Percentiles rank a stretch among this genome's conserved stretches.
Evolutionary conservation across 495 filamentous ascomycete species (phyloP).

Genomic region (Annulohypoxylon moriforme): DNA sequence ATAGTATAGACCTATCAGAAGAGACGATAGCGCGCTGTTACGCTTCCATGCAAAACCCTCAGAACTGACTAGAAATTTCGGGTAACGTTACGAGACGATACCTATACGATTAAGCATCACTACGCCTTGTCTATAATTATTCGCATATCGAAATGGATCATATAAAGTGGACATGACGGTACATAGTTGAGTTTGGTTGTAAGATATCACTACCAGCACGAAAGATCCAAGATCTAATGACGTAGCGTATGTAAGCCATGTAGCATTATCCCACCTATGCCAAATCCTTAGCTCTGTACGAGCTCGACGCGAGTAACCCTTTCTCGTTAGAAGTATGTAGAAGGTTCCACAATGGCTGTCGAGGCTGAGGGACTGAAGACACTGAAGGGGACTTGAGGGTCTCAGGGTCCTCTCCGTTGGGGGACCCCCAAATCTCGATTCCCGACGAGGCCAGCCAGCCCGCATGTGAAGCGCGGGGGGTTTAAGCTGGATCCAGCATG

Average conservation of each 20-base stretch:
- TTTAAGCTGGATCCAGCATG: constrained; percentile 20
- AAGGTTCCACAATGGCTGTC: constrained; percentile 18
- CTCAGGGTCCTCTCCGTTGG: not conserved
- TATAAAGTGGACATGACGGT: constrained; percentile 10
- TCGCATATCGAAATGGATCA: constrained; percentile 27
- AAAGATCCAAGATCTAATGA: constrained; percentile 41
- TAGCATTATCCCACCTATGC: constrained; percentile 32
- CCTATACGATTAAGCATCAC: constrained; percentile 31
- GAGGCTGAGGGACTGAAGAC: constrained; percentile 27
- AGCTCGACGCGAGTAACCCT: constrained; percentile 22
- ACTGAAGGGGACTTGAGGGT: not conserved
- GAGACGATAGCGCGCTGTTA: not conserved
- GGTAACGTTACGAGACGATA: not conserved
- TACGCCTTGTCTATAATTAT: constrained; percentile 1
- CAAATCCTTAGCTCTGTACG: constrained; percentile 3
- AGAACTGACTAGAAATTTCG: not conserved
- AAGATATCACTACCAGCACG: constrained; percentile 35
- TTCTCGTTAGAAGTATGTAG: constrained; percentile 10
- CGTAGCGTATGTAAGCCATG: constrained; percentile 32
- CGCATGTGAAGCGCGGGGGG: constrained; percentile 25
- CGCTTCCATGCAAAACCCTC: not conserved
- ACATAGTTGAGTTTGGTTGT: constrained; percentile 16
- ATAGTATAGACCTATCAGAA: not conserved
- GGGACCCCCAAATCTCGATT: constrained; percentile 23
- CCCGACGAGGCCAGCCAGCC: constrained; percentile 23